These are phyloP conservation scores for Melocanna baccifera DNA, from an alignment of 176 grass and related monocot species.

Conservation along the genomic window DNA sequence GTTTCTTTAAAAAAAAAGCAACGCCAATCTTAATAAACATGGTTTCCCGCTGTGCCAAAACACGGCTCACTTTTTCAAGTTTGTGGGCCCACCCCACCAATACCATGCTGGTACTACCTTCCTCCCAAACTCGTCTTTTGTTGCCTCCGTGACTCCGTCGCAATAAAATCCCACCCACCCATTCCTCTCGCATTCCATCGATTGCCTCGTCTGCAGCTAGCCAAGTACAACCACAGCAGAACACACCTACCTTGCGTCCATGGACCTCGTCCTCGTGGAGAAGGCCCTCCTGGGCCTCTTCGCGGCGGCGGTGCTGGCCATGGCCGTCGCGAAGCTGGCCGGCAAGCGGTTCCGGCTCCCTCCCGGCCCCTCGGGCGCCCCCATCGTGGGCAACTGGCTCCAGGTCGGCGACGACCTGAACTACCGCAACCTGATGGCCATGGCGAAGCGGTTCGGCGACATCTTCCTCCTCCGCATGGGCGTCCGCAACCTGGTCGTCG, in stretches of 20 bases:
- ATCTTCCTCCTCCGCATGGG: conserved; percentile 92
- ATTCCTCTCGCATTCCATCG: background rate
- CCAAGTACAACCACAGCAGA: background rate
- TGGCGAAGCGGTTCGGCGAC: conserved; percentile 75
- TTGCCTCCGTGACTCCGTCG: background rate
- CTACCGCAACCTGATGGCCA: conserved; percentile 69
- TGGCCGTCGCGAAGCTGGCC: conserved; percentile 64
- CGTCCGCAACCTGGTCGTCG: conserved; percentile 83
- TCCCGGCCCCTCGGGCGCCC: conserved; percentile 48
- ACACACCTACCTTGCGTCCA: background rate
- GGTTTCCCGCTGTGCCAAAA: background rate
- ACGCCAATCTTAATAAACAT: no score
- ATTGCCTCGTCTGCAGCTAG: background rate
- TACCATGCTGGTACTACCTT: background rate
- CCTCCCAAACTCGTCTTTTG: background rate
- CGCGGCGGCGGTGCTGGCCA: conserved; percentile 62
- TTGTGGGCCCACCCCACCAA: background rate
- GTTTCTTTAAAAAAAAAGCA: no score
- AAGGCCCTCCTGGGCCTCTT: conserved; percentile 89
- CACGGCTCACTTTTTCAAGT: no score
- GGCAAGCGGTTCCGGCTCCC: conserved; percentile 73
- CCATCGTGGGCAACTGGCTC: conserved; percentile 89
- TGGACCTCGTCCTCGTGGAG: conserved; percentile 73
- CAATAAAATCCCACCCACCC: background rate
- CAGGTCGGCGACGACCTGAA: conserved; percentile 97